Base-by-base conservation (phyloP, 2,329 filamentous ascomycete species). In the Colletotrichum cereale region DNA sequence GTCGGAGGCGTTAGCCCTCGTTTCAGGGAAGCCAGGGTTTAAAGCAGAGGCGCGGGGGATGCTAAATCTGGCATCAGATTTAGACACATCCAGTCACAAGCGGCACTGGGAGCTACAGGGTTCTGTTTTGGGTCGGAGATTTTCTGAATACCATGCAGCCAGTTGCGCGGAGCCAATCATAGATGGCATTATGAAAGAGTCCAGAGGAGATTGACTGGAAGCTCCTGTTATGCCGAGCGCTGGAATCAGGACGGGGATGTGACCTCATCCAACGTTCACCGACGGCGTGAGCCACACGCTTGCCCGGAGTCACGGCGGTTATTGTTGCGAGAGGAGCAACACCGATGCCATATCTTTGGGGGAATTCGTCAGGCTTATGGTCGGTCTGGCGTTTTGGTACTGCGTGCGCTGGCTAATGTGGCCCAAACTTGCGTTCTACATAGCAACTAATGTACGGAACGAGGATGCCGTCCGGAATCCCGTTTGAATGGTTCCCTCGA, bases 1-100 rank as follows among this genome's bases (percentile, higher is more conserved):
- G 10, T 53, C 36, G 26, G 18, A 42, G 5, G 38, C 24, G 58
- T 62, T 67, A 60, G 63, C 67, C 55, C 29, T 29, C 31, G 70
- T 74, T 73, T 73, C 72, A 73, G 26, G 57, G n/a, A 21, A 34
- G 8, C 42, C 38, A 61, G 67, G 67, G 67, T 61, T 24, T 24
- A 31, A 55, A 44, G 18, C 24, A 31, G 62, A 38, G 56, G 67
- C 62, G 56, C 40, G 61, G 52, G 62, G 26, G 56, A 48, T 66
- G 31, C 62, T 66, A 66, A 66, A 56, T 66, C 62, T 60, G 67
- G 62, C 53, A 55, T 66, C 62, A 61, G 67, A 61, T 42, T 56
- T 42, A 24, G 40, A 61, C 55, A 66, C 55, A 29, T 56, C 67
- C 67, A 70, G 36, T 56, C 67, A 70, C 24, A 61, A 47, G 56